Evolutionary conservation across 345 rosid genomes (phyloP), one percentile per base, ranked within the genome.

Genomic region (Eucalyptus regnans): DNA sequence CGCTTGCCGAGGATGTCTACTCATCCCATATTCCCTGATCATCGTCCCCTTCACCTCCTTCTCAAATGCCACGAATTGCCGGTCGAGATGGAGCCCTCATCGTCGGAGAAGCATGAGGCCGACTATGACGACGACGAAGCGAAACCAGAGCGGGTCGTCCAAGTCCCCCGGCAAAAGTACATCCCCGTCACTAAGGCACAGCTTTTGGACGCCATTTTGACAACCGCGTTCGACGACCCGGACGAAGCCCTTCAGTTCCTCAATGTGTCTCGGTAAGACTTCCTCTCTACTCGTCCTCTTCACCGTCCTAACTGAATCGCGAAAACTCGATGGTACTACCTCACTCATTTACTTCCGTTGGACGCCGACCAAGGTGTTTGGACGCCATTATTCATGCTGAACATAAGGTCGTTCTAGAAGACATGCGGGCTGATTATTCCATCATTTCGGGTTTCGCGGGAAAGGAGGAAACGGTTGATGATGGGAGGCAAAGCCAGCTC

Each of bases 351-450:
- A 71, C 87, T 88, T 80, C 87, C 43, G 41, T 33, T 5, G 81
- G 44, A 0, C 81, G 81, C 81, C 46, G 81, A 37, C 81, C 81
- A 71, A 97, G 99, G 90, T 94, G 95, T 80, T 92, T 97, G 92
- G 99, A 96, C 87, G 95, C 99, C 9, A 95, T 97, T 89, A 94
- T 97, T 91, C 97, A 96, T 87, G 99, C 97, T 3, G 99, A 97
- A 91, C 98, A 97, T 91, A 97, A 95, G 92, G 89, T 86, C 91
- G 89, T 96, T 92, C 89, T 96, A 81, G 99, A 97, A 90, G 96
- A 93, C 60, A 96, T 95, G 99, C 93, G 99, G 90, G 88, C 90
- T 7, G 98, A 96, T 94, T 96, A 95, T 86, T 93, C 93, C 50
- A 16, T 89, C 46, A 90, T 89, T 33, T 71, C 92, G 79, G 71